Evolutionary conservation across 208 protist species (phyloP).

Genomic region (Blastocrithidia nonstop): DNA sequence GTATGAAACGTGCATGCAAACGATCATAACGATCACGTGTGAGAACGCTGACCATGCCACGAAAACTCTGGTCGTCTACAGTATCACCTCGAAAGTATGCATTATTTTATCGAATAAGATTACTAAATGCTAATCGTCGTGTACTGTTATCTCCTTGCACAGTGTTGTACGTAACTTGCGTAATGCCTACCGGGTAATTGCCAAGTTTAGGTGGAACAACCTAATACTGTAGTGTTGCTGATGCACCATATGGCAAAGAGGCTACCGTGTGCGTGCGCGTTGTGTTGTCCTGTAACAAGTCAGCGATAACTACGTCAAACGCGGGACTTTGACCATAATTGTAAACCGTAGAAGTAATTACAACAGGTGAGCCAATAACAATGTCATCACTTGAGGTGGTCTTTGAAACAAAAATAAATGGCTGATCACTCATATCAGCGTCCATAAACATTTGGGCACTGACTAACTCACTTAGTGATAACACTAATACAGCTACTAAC

Average conservation of each 20-base stretch:
- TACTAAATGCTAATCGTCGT: slow-evolving; percentile 40
- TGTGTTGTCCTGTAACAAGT: slow-evolving; percentile 36
- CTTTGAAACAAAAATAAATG: slow-evolving; percentile 72
- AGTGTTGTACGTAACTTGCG: slow-evolving; percentile 56
- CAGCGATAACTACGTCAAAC: slow-evolving; percentile 46
- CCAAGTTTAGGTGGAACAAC: slow-evolving; percentile 49
- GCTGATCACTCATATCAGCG: slow-evolving; percentile 17
- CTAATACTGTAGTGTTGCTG: slow-evolving; percentile 51
- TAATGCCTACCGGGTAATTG: slow-evolving; percentile 42
- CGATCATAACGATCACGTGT: slow-evolving; percentile 74
- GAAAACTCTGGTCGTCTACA: slow-evolving; percentile 68
- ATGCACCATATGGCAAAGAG: slow-evolving; percentile 34
- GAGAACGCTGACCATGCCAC: slow-evolving; percentile 64
- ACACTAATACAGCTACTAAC: not conserved
- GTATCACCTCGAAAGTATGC: slow-evolving; percentile 58
- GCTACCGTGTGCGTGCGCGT: slow-evolving; percentile 27
- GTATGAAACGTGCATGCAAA: slow-evolving; percentile 54
- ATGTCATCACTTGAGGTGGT: slow-evolving; percentile 52
- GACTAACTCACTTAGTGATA: slow-evolving; percentile 7
- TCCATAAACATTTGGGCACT: slow-evolving; percentile 7
- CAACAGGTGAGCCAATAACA: slow-evolving; percentile 48
- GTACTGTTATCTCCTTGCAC: slow-evolving; percentile 38
- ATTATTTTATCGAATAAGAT: slow-evolving; percentile 63
- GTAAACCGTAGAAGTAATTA: slow-evolving; percentile 52
- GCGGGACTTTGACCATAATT: slow-evolving; percentile 73